Evolutionary conservation across 179 eudicot species (phyloP).

Genomic region (Carnegiea gigantea): DNA sequence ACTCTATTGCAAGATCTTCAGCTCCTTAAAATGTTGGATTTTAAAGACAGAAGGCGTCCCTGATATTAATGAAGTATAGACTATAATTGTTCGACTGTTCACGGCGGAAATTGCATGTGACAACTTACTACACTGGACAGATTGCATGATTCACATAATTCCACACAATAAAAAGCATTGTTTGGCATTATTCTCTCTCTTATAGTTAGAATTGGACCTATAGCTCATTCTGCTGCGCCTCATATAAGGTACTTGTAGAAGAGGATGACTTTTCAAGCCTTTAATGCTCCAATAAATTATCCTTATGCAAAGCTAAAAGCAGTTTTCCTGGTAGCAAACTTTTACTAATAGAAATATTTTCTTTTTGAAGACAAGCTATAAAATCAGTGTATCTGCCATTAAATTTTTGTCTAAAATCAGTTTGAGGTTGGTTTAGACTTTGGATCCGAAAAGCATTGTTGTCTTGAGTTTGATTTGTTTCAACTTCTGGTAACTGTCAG

Average conservation of each 20-base stretch:
- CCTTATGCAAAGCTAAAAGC: neutral
- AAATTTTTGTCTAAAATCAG: neutral
- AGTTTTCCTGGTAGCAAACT: neutral
- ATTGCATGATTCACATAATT: neutral
- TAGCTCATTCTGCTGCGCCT: neutral
- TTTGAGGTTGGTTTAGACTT: neutral
- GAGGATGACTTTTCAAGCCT: neutral
- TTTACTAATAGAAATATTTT: neutral
- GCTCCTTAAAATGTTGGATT: no score
- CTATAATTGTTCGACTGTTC: neutral
- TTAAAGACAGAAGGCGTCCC: neutral
- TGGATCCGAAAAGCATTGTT: neutral
- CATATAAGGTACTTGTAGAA: neutral
- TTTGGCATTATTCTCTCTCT: neutral
- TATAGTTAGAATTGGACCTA: neutral
- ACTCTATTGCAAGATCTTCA: no score
- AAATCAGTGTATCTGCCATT: neutral
- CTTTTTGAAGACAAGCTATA: neutral
- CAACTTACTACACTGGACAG: neutral
- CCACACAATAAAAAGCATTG: neutral
- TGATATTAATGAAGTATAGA: neutral
- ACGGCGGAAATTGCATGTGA: neutral
- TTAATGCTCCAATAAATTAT: neutral
- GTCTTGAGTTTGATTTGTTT: neutral
- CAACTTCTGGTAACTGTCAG: neutral